These are phyloP conservation scores for Juglanconis oblonga DNA, from an alignment of 2,329 filamentous ascomycete species.

Conservation along the genomic window DNA sequence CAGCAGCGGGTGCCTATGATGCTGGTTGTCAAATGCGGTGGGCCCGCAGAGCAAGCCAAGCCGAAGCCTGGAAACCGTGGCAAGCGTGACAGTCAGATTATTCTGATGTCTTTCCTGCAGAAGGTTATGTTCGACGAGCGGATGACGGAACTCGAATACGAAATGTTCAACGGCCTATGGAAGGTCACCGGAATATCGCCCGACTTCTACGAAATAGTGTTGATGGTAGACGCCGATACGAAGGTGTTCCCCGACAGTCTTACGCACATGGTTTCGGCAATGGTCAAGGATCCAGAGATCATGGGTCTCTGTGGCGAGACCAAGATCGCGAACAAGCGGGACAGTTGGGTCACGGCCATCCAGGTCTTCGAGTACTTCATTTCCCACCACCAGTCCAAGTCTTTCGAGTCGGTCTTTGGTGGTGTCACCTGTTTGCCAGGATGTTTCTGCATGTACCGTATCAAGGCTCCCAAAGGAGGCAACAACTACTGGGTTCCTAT, in stretches of 20 bases:
- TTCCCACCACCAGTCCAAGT: conserved; percentile 94
- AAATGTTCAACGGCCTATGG: conserved; percentile 99
- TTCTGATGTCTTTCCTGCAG: conserved; percentile 98
- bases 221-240: conserved; percentile 99
- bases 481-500: conserved; percentile 99
- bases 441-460: conserved; percentile 99
- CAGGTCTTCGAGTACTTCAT: conserved; percentile 99
- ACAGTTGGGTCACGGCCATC: conserved; percentile 94
- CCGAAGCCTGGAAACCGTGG: conserved; percentile 95
- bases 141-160: conserved; percentile 98
- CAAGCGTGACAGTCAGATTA: conserved; percentile 98
- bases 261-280: conserved; percentile 98
- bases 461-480: conserved; percentile 96
- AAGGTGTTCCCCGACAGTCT: conserved; percentile 98
- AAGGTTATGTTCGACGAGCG: conserved; percentile 99
- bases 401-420: conserved; percentile 97
- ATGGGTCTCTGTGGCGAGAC: conserved; percentile 99
- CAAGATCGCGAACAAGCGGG: conserved; percentile 97
- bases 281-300: conserved; percentile 98
- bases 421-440: conserved; percentile 98
- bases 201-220: conserved; percentile 95
- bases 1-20: conserved; percentile 99
- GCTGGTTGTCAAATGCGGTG: conserved; percentile 92
- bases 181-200: conserved; percentile 97
- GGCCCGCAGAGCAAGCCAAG: conserved; percentile 75